These are phyloP conservation scores for Candida adriatica DNA, from an alignment of 805 yeast genomes.

Conservation along the genomic window DNA sequence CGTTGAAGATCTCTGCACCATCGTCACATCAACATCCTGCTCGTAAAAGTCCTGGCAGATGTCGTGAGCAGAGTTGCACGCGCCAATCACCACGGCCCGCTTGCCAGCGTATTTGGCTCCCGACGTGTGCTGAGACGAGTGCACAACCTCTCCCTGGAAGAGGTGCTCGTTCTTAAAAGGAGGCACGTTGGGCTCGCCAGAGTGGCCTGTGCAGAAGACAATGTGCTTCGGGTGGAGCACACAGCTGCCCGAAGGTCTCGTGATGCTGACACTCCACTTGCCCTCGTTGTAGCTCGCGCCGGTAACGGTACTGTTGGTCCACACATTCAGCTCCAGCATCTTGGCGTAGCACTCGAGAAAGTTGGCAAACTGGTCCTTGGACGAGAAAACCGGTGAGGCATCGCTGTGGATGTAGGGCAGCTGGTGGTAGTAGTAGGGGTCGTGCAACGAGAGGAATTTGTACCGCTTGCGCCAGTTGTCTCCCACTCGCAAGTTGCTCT, in stretches of 20 bases:
- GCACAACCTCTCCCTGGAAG: constrained; percentile 34
- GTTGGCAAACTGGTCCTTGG: constrained; percentile 38
- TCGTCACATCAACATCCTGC: constrained; percentile 34
- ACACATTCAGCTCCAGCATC: constrained; percentile 33
- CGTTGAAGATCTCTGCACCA: constrained; percentile 40
- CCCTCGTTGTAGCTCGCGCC: constrained; percentile 27
- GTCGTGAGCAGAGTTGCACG: constrained; percentile 41
- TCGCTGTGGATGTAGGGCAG: constrained; percentile 35
- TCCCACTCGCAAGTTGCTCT: constrained; percentile 31
- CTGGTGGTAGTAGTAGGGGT: constrained; percentile 38
- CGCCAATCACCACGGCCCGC: constrained; percentile 38
- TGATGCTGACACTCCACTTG: constrained; percentile 29
- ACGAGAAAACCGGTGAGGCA: constrained; percentile 34
- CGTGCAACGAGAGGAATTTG: constrained; percentile 38
- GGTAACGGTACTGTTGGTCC: constrained; percentile 27
- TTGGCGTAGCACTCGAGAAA: constrained; percentile 37
- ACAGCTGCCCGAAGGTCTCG: constrained; percentile 24
- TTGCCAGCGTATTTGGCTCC: constrained; percentile 36
- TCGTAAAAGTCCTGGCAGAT: constrained; percentile 38
- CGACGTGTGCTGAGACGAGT: constrained; percentile 35
- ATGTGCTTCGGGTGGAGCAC: constrained; percentile 30
- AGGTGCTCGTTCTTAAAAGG: constrained; percentile 26
- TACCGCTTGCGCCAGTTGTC: constrained; percentile 43
- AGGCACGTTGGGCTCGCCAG: constrained; percentile 40
- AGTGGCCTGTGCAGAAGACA: constrained; percentile 39